A percentile compares a stretch with the other conserved stretches of the same genome.
Evolutionary conservation across 176 grass and related monocot species (phyloP).

Genomic region (Olyra latifolia): DNA sequence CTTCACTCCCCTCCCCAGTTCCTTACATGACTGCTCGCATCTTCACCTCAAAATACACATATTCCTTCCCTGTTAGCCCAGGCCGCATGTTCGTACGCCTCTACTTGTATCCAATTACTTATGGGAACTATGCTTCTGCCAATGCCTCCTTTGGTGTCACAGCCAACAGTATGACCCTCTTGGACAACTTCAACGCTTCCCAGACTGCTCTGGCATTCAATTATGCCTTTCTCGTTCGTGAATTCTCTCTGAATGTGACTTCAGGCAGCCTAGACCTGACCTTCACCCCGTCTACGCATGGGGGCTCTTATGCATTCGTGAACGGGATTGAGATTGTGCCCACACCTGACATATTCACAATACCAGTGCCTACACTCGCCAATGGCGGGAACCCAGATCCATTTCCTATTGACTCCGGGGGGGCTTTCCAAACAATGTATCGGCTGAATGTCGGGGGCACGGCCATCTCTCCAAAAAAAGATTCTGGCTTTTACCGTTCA

Average conservation of each 20-base stretch:
- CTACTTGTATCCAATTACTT: conserved; percentile 59
- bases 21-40: conserved; percentile 48
- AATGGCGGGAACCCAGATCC: not conserved
- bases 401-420: not conserved
- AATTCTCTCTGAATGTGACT: conserved; percentile 63
- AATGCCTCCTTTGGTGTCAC: conserved; percentile 55
- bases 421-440: conserved; percentile 58
- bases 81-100: conserved; percentile 72
- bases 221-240: conserved; percentile 20
- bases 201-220: conserved; percentile 24
- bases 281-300: conserved; percentile 44
- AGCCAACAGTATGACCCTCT: conserved; percentile 21
- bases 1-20: conserved; percentile 9
- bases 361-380: not conserved
- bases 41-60: conserved; percentile 66
- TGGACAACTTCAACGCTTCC: conserved; percentile 56
- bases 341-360: conserved; percentile 50
- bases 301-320: conserved; percentile 57
- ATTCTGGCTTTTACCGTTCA: conserved; percentile 47
- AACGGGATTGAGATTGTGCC: conserved; percentile 77
- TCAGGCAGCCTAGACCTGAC: conserved; percentile 43
- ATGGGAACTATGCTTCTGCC: conserved; percentile 16
- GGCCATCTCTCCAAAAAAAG: conserved; percentile 21
- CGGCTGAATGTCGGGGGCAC: conserved; percentile 71
- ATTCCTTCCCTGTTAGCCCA: conserved; percentile 46